Percentiles rank a stretch among this genome's conserved stretches.
These are phyloP conservation scores for Scedosporium boydii DNA, from an alignment of 2,329 filamentous ascomycete genomes.

Conservation along the genomic window DNA sequence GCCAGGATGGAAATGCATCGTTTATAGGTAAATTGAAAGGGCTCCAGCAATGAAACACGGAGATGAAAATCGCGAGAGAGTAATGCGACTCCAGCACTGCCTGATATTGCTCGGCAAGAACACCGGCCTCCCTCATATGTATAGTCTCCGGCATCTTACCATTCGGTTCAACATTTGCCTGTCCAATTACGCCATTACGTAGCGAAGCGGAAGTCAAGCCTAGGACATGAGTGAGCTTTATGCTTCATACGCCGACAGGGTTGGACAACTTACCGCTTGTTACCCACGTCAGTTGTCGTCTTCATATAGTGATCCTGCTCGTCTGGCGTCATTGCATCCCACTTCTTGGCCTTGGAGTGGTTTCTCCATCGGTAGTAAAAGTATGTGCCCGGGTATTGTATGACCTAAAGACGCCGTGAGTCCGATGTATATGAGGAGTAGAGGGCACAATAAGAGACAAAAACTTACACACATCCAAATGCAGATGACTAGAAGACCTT, in stretches of 20 bases:
- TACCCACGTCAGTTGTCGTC: constrained; percentile 12
- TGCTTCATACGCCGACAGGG: not conserved
- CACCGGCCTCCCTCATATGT: too few species aligned
- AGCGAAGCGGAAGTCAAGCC: constrained; percentile 3
- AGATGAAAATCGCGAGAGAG: too few species aligned
- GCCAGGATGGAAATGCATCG: too few species aligned
- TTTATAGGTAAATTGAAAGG: too few species aligned
- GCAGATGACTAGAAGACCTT: constrained; percentile 24
- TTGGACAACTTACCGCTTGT: constrained; percentile 13
- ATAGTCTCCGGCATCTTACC: too few species aligned
- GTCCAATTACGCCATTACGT: not conserved
- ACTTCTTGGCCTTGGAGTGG: constrained; percentile 7
- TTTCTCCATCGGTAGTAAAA: constrained; percentile 31
- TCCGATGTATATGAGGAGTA: not conserved
- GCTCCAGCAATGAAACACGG: too few species aligned
- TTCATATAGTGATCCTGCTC: constrained; percentile 10
- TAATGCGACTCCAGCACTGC: too few species aligned
- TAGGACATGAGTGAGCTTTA: not conserved
- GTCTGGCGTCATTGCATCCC: constrained; percentile 9
- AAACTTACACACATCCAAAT: constrained; percentile 28
- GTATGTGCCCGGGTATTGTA: constrained; percentile 26
- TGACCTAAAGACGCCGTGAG: constrained; percentile 13
- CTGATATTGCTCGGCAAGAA: too few species aligned
- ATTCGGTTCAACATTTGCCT: too few species aligned
- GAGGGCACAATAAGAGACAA: too few species aligned